Evolutionary conservation across 768 basidiomycete species (phyloP).

Genomic region (Leccinum variicolor): DNA sequence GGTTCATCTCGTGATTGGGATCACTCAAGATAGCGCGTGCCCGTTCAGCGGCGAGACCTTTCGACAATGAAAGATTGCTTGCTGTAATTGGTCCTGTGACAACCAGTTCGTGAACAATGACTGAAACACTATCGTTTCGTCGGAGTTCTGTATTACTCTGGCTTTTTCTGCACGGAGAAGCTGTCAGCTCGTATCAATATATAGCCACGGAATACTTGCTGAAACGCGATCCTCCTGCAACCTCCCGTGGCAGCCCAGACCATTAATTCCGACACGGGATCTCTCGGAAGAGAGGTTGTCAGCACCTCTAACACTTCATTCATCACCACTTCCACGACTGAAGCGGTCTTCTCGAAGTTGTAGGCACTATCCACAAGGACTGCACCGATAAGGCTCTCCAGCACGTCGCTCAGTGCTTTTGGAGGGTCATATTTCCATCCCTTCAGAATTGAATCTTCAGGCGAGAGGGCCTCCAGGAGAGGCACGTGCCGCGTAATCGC

Average conservation of each 20-base stretch:
- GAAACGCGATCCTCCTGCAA: constrained; percentile 49
- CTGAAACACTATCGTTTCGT: constrained; percentile 49
- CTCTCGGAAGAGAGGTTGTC: constrained; percentile 54
- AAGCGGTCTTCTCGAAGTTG: constrained; percentile 63
- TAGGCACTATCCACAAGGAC: constrained; percentile 79
- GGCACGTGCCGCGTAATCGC: constrained; percentile 63
- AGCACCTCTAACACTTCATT: constrained; percentile 60
- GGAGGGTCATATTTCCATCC: constrained; percentile 86
- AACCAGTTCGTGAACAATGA: constrained; percentile 54
- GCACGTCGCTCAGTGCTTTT: constrained; percentile 78
- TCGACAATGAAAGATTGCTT: constrained; percentile 56
- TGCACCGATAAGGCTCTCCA: constrained; percentile 84
- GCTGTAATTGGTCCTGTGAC: constrained; percentile 63
- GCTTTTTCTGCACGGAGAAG: constrained; percentile 33
- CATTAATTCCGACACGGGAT: constrained; percentile 72
- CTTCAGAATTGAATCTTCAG: constrained; percentile 58
- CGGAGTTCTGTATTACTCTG: constrained; percentile 42
- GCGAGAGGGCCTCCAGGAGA: constrained; percentile 51
- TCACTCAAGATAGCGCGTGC: constrained; percentile 55
- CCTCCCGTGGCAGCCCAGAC: constrained; percentile 61
- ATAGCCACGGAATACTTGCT: constrained; percentile 33
- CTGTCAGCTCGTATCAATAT: constrained; percentile 1
- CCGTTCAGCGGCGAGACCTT: constrained; percentile 62
- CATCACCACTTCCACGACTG: constrained; percentile 62
- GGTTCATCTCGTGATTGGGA: constrained; percentile 38